Evolutionary conservation across 1,284 basidiomycete species (phyloP).

Genomic region (Coriolopsis trogii): DNA sequence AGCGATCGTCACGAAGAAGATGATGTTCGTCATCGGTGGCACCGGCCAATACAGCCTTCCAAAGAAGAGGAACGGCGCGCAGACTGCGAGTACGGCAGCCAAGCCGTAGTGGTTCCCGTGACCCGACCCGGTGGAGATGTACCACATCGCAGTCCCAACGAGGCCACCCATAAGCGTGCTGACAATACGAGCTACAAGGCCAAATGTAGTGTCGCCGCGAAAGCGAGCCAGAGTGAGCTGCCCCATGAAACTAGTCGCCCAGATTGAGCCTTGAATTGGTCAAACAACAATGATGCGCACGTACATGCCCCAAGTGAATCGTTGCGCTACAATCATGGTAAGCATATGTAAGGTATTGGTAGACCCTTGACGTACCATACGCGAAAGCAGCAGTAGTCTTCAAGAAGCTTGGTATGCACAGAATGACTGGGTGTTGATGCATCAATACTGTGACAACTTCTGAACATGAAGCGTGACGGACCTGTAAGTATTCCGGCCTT

Average conservation of each 20-base stretch:
- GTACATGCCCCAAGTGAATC: conserved; percentile 43
- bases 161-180: conserved; percentile 75
- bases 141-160: conserved; percentile 75
- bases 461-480: conserved; percentile 15
- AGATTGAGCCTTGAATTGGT: too few relatives aligned
- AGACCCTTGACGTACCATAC: conserved; percentile 47
- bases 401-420: conserved; percentile 65
- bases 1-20: conserved; percentile 73
- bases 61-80: conserved; percentile 73
- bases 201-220: conserved; percentile 78
- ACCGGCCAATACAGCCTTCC: conserved; percentile 76
- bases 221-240: conserved; percentile 72
- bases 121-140: conserved; percentile 70
- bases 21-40: conserved; percentile 71
- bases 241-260: too few relatives aligned
- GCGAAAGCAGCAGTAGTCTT: conserved; percentile 57
- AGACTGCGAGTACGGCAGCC: conserved; percentile 68
- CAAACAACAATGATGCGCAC: conserved; percentile 14
- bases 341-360: neutral
- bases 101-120: conserved; percentile 76
- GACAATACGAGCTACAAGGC: conserved; percentile 62
- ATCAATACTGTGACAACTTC: too few relatives aligned
- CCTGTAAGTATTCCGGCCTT: conserved; percentile 78
- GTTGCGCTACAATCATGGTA: conserved; percentile 25
- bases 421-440: conserved; percentile 48